Conservation (phyloP, 2,329 filamentous ascomycete species). For the Balansia obtecta region DNA sequence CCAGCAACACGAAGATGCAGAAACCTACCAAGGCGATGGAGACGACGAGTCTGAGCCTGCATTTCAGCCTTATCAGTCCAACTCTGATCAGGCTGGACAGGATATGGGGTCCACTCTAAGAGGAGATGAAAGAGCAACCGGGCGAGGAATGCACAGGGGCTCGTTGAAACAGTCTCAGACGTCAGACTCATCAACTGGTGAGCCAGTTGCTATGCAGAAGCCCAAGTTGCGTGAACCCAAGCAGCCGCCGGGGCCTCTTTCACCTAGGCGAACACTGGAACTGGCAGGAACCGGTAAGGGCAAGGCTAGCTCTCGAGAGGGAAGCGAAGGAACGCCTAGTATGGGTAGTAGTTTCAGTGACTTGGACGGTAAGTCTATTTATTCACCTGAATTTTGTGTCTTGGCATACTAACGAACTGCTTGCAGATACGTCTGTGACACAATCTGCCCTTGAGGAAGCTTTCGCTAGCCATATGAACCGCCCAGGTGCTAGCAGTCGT, state of each 20-base stretch:
- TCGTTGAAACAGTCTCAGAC: slow-evolving; percentile 36
- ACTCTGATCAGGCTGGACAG: slow-evolving; percentile 23
- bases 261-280: slow-evolving; percentile 47
- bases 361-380: slow-evolving; percentile 49
- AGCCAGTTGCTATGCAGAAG: slow-evolving; percentile 24
- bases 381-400: slow-evolving; percentile 1
- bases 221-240: slow-evolving; percentile 20
- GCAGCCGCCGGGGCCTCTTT: slow-evolving; percentile 33
- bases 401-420: not conserved
- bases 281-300: slow-evolving; percentile 36
- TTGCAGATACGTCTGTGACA: slow-evolving; percentile 62
- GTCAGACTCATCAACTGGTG: slow-evolving; percentile 47
- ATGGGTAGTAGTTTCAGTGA: slow-evolving; percentile 84
- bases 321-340: slow-evolving; percentile 62
- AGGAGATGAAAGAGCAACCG: slow-evolving; percentile 27
- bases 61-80: slow-evolving; percentile 35
- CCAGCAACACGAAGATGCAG: slow-evolving; percentile 23
- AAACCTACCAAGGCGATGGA: slow-evolving; percentile 35
- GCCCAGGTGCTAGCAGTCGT: slow-evolving; percentile 22
- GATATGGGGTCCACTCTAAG: slow-evolving; percentile 42
- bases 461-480: slow-evolving; percentile 42
- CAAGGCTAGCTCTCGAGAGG: slow-evolving; percentile 42
- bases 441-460: slow-evolving; percentile 72
- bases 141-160: slow-evolving; percentile 17
- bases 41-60: slow-evolving; percentile 45